Evolutionary conservation across 352 stramenopile species (phyloP).

Genomic region (Globisporangium nunn): DNA sequence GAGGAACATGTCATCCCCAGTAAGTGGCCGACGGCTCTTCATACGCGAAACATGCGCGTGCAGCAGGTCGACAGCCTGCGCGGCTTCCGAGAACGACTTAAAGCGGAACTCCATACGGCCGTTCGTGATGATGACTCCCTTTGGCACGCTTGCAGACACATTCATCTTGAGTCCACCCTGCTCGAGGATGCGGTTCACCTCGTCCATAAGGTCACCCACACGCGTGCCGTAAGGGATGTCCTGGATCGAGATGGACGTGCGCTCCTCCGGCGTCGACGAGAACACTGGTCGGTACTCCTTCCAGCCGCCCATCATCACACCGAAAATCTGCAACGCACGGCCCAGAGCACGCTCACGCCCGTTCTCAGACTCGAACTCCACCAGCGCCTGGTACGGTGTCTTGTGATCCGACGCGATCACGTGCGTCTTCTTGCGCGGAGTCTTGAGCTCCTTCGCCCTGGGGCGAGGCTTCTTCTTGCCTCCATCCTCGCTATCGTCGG

Average conservation of each 20-base stretch:
- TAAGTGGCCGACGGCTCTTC: constrained; percentile 42
- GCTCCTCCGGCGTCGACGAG: constrained; percentile 36
- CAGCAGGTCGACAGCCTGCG: constrained; percentile 66
- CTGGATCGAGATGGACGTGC: constrained; percentile 58
- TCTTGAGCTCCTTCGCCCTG: constrained; percentile 27
- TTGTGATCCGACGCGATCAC: constrained; percentile 77
- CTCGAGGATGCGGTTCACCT: constrained; percentile 50
- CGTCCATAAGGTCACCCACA: constrained; percentile 42
- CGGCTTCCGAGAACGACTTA: constrained; percentile 59
- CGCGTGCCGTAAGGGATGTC: constrained; percentile 73
- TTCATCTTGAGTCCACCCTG: constrained; percentile 41
- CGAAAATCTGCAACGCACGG: constrained; percentile 80
- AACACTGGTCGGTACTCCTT: constrained; percentile 83
- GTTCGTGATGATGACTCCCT: constrained; percentile 32
- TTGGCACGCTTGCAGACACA: constrained; percentile 20
- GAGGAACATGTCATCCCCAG: constrained; percentile 34
- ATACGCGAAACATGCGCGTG: constrained; percentile 38
- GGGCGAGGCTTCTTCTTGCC: constrained; percentile 17
- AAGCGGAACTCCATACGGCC: constrained; percentile 73
- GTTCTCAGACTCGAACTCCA: constrained; percentile 58
- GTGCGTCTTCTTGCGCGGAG: constrained; percentile 43
- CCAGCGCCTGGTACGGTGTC: constrained; percentile 58
- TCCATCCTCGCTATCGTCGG: constrained; percentile 14
- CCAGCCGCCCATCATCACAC: constrained; percentile 80
- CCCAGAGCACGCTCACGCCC: constrained; percentile 53